These are phyloP conservation scores for Crassisporium funariophilum DNA, from an alignment of 768 basidiomycete species.

Conservation along the genomic window DNA sequence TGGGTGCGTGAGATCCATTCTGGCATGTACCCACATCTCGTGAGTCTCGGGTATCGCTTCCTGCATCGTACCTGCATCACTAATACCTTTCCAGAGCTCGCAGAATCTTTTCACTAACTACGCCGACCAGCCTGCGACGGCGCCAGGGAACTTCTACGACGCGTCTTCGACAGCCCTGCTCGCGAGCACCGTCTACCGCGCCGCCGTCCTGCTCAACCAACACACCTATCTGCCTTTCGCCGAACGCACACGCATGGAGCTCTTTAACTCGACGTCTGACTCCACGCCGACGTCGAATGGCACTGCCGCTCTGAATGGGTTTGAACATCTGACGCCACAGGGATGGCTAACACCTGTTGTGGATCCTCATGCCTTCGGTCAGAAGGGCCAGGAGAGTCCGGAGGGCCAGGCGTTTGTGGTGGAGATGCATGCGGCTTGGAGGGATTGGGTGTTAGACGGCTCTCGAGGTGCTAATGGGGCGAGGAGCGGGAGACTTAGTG, in stretches of 20 bases:
- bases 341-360: slow-evolving; percentile 79
- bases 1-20: slow-evolving; percentile 76
- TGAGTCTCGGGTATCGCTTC: slow-evolving; percentile 34
- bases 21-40: slow-evolving; percentile 67
- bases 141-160: slow-evolving; percentile 63
- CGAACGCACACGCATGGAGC: slow-evolving; percentile 51
- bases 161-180: slow-evolving; percentile 73
- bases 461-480: slow-evolving; percentile 50
- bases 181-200: slow-evolving; percentile 74
- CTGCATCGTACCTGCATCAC: slow-evolving; percentile 3
- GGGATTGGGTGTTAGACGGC: slow-evolving; percentile 69
- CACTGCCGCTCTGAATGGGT: slow-evolving; percentile 13
- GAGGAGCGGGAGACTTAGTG: background rate
- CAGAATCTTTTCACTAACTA: slow-evolving; percentile 72
- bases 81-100: slow-evolving; percentile 37
- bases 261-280: slow-evolving; percentile 31
- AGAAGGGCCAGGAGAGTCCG: slow-evolving; percentile 56
- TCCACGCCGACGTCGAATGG: slow-evolving; percentile 19
- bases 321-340: slow-evolving; percentile 28
- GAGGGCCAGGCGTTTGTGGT: slow-evolving; percentile 84
- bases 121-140: slow-evolving; percentile 46
- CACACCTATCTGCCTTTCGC: slow-evolving; percentile 57
- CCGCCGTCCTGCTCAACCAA: slow-evolving; percentile 55
- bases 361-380: slow-evolving; percentile 59
- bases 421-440: slow-evolving; percentile 72